Evolutionary conservation across 2,329 filamentous ascomycete genomes (phyloP).

Genomic region (Talaromyces funiculosus): DNA sequence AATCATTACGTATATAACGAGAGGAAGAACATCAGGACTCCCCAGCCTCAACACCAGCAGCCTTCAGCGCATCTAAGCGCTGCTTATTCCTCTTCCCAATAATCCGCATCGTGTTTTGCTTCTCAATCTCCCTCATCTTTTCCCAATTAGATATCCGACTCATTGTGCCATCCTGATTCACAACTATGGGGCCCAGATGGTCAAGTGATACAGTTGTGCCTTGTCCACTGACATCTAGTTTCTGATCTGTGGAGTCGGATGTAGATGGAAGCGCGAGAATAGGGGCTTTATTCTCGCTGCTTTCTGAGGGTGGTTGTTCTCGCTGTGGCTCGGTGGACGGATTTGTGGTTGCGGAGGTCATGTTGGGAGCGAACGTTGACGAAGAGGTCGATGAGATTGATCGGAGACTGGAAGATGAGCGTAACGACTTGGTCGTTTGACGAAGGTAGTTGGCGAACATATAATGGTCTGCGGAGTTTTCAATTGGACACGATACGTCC

Average conservation of each 20-base stretch:
- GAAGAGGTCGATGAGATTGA: not conserved
- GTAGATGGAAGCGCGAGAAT: constrained; percentile 11
- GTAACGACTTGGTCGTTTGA: constrained; percentile 8
- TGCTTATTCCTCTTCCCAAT: constrained; percentile 64
- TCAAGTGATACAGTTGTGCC: constrained; percentile 54
- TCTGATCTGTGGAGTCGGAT: not conserved
- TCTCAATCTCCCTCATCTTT: constrained; percentile 64
- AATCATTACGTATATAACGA: not conserved
- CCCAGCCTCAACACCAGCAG: constrained; percentile 20
- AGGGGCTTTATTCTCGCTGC: not conserved
- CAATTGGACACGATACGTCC: not conserved
- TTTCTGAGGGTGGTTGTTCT: not conserved
- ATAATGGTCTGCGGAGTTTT: not conserved
- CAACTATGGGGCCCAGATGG: constrained; percentile 65
- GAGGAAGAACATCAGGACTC: not conserved
- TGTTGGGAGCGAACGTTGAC: not conserved
- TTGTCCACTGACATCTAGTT: constrained; percentile 60
- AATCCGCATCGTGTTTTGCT: constrained; percentile 60
- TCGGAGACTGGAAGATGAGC: not conserved
- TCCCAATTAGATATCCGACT: constrained; percentile 68
- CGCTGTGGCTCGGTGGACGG: not conserved
- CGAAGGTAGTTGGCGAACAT: constrained; percentile 11
- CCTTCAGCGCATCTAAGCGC: constrained; percentile 53
- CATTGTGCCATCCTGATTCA: constrained; percentile 66
- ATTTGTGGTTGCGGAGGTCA: not conserved